Evolutionary conservation across 2,329 filamentous ascomycete species (phyloP), one percentile per base, ranked within the genome.

Genomic region (Chrysoporthe puriensis): DNA sequence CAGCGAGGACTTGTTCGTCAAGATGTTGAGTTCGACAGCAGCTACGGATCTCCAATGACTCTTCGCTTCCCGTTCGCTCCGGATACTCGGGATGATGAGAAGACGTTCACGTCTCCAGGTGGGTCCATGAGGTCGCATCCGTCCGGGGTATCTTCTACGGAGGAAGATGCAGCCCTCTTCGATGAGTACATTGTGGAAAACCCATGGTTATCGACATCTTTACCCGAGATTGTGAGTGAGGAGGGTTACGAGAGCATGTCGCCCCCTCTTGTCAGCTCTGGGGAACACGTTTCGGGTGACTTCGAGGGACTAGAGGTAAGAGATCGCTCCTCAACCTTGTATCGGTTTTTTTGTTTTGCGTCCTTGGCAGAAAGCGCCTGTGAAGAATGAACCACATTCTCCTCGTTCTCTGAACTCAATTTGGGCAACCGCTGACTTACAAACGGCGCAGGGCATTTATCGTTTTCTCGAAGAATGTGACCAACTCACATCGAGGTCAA

Each of bases 41-140:
- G 86, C 66, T 84, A 85, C 36, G 93, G 91, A 9, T 88, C 89
- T 0, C 84, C 91, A 1, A 85, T 96, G 71, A 93, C 93, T 5
- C 84, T 98, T 26, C 85, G 89, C 56, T 97, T 97, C 74, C 95
- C 95, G 0, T 97, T 93, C 74, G 94, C 94, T 0, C 91, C 94
- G 0, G 83, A 82, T 16, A 72, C 73, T 4, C 70, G 76, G 9
- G 70, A 62, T 36, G 58, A 66, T 7, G 66, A 66, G 2, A 77
- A 77, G 54, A 77, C 76, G 0, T 67, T 82, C 43, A 81, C 80
- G 6, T 85, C 84, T 18, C 82, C 84, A 1, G 81, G 80, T n/a
- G 79, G 80, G 8, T 86, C 85, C 3, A 71, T 82, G 50, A 78
- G 80, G 34, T 86, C 84, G 2, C 73, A 73, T 44, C 63, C 71